These are phyloP conservation scores for Phytophthora citrophthora DNA, from an alignment of 352 stramenopile species.

Conservation along the genomic window DNA sequence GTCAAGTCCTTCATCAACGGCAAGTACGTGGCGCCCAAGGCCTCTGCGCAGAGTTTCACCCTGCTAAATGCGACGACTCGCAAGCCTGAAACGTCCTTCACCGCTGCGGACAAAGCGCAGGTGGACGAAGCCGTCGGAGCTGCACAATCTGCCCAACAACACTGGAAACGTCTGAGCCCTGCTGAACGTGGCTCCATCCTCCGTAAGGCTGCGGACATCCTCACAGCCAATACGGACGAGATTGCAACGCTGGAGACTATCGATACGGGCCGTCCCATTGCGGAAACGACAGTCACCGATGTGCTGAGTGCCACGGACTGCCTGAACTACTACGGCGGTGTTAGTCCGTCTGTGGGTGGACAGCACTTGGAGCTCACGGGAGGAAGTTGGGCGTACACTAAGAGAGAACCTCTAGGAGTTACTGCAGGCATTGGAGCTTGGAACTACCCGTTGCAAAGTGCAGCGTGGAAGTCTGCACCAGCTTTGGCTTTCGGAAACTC, in stretches of 20 bases:
- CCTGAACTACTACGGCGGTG: conserved; percentile 79
- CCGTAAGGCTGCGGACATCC: conserved; percentile 62
- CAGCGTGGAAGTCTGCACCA: conserved; percentile 80
- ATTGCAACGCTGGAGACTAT: conserved; percentile 79
- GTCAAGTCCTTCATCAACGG: conserved; percentile 83
- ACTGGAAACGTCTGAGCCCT: conserved; percentile 72
- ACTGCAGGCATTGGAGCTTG: conserved; percentile 81
- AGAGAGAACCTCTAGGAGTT: conserved; percentile 72
- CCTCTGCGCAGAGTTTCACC: conserved; percentile 39
- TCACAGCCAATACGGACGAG: conserved; percentile 65
- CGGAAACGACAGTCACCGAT: conserved; percentile 77
- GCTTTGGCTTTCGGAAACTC: conserved; percentile 90
- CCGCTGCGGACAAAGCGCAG: conserved; percentile 46
- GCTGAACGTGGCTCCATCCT: conserved; percentile 69
- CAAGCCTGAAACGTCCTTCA: conserved; percentile 60
- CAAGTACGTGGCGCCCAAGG: conserved; percentile 47
- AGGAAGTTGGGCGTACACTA: conserved; percentile 81
- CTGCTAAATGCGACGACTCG: conserved; percentile 68
- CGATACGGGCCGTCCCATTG: conserved; percentile 79
- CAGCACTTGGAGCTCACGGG: conserved; percentile 71
- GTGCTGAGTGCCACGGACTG: conserved; percentile 77
- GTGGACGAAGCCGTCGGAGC: conserved; percentile 60
- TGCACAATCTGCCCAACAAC: conserved; percentile 49
- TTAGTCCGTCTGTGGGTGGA: conserved; percentile 68
- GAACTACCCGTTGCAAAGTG: conserved; percentile 87